Evolutionary conservation across 768 basidiomycete species (phyloP).

Genomic region (Boletus subparvulus): DNA sequence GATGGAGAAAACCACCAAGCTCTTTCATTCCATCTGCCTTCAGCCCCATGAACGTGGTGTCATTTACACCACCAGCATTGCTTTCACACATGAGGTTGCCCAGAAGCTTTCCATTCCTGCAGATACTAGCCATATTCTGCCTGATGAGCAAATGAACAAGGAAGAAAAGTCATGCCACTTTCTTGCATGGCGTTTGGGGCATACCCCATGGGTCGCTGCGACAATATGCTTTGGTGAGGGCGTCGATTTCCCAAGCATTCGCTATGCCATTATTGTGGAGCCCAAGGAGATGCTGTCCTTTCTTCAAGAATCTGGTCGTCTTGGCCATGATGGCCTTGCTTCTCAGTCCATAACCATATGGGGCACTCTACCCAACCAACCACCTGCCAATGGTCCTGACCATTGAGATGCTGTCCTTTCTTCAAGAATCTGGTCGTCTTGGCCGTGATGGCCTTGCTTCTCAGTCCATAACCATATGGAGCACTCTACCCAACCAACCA

Average conservation of each 20-base stretch:
- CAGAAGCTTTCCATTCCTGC: not conserved
- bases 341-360: constrained; percentile 3
- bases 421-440: constrained; percentile 14
- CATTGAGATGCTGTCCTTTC: not conserved
- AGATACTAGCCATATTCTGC: constrained; percentile 4
- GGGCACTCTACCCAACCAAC: too few species aligned
- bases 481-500: too few species aligned
- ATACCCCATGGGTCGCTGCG: not conserved
- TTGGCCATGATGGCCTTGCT: constrained; percentile 5
- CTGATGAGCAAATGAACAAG: not conserved
- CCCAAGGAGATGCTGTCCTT: not conserved
- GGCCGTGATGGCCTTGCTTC: constrained; percentile 6
- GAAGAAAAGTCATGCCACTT: constrained; percentile 1
- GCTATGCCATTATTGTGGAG: not conserved
- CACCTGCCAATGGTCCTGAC: too few species aligned
- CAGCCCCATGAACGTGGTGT: not conserved
- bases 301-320: constrained; percentile 14
- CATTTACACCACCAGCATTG: constrained; percentile 9
- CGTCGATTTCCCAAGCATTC: not conserved
- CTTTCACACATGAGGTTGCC: not conserved
- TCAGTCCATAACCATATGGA: constrained; percentile 2
- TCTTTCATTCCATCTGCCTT: not conserved
- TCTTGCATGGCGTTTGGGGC: not conserved
- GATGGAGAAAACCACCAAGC: not conserved
- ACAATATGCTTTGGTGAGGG: constrained; percentile 11